Base-by-base conservation (phyloP, 2,329 filamentous ascomycete genomes). In the Penicillium sp. region DNA sequence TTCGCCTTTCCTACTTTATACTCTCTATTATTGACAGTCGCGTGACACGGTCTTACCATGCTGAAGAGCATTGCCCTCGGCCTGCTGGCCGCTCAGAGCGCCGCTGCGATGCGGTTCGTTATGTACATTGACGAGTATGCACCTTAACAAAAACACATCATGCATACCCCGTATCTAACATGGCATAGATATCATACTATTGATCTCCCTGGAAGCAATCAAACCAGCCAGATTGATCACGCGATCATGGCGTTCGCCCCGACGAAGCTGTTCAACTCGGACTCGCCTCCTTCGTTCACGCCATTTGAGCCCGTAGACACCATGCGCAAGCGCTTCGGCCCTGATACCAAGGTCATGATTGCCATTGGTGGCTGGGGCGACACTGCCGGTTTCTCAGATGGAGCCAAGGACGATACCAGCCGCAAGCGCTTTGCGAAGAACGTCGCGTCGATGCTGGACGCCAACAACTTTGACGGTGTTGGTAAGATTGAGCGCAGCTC, bases 281-380 rank as follows among this genome's bases (percentile, higher is more conserved):
- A 79, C 50, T 77, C 75, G 0, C 63, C 77, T 0, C 76, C 75
- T 20, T 66, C 73, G 0, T 86, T 82, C 65, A 76, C 77, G 54
- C 85, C 86, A 0, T 88, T 86, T 65, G 80, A 83, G 71, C 71
- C 81, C 0, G 73, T 88, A 1, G 69, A 74, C 0, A 78, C 81
- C 4, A 77, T 86, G 47, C 82, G 85, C 17, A 74, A 75, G 28
- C 76, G 84, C 20, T 88, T 86, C 57, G 70, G 79, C 12, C 71
- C 81, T 0, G 79, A 78, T 28, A 87, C 87, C 20, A 87, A 89
- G 65, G 75, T 92, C 22, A 83, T 89, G 77, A 81, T 92, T 39
- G 88, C 90, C 20, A 86, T 92, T 63, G 90, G 90, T 11, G 90
- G 89, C 54, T 92, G 90, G 89, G 89, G 88, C 0, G 87, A 91